Conservation (phyloP, 2,329 filamentous ascomycete genomes). For the Waltergamsia citrina region DNA sequence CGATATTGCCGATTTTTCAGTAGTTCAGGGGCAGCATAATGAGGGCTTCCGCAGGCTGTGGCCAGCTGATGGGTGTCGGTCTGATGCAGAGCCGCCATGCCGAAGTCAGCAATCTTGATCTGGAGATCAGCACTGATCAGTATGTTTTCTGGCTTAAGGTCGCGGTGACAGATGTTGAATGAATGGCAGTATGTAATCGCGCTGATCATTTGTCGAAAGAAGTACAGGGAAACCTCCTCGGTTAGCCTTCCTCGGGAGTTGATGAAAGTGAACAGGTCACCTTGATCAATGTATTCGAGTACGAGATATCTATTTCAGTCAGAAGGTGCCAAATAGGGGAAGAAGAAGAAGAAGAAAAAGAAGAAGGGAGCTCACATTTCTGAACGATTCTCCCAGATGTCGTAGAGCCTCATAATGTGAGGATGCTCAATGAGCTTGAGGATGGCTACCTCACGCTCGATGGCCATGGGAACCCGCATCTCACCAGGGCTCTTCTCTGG, state of each 20-base stretch:
- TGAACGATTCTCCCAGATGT: slow-evolving; percentile 95
- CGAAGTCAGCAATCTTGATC: slow-evolving; percentile 94
- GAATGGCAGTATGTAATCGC: slow-evolving; percentile 88
- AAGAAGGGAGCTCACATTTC: slow-evolving; percentile 61
- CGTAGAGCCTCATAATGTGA: slow-evolving; percentile 88
- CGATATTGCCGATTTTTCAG: slow-evolving; percentile 69
- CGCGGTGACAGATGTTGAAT: slow-evolving; percentile 91
- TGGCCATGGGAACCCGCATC: slow-evolving; percentile 71
- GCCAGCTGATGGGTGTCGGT: slow-evolving; percentile 68
- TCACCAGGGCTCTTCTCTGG: slow-evolving; percentile 49
- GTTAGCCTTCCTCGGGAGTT: slow-evolving; percentile 61
- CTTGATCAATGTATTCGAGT: slow-evolving; percentile 75
- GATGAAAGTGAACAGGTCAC: slow-evolving; percentile 82
- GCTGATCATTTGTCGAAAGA: slow-evolving; percentile 89
- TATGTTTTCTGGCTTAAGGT: slow-evolving; percentile 96
- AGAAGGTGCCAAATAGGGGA: background rate
- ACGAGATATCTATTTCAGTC: slow-evolving; percentile 69
- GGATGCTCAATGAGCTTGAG: slow-evolving; percentile 94
- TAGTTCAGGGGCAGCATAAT: slow-evolving; percentile 92
- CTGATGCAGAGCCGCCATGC: slow-evolving; percentile 89
- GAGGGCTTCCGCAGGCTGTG: slow-evolving; percentile 91
- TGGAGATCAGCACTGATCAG: slow-evolving; percentile 66
- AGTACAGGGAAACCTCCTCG: slow-evolving; percentile 72
- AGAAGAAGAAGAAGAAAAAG: background rate
- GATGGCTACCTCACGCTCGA: slow-evolving; percentile 92